Conservation (phyloP, 2,329 filamentous ascomycete genomes). For the Didymella arachidicola region DNA sequence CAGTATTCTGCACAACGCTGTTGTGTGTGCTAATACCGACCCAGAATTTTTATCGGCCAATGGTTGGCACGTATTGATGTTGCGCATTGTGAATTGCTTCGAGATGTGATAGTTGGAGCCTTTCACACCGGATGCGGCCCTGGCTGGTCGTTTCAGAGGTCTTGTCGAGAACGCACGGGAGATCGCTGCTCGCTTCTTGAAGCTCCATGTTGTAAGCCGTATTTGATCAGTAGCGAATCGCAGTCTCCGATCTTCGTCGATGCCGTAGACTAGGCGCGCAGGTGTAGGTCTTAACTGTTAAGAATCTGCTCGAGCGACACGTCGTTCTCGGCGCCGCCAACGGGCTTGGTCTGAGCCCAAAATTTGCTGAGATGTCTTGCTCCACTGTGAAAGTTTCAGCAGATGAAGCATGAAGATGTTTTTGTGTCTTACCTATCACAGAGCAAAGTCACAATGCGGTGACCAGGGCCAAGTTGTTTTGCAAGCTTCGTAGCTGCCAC, state of each 20-base stretch:
- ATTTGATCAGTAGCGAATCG: background rate
- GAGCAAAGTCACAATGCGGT: constrained; percentile 78
- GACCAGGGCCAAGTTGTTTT: constrained; percentile 67
- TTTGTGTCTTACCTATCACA: constrained; percentile 65
- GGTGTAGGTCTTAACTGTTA: constrained; percentile 43
- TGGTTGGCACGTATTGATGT: constrained; percentile 10
- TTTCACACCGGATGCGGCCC: constrained; percentile 20
- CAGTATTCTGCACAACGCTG: constrained; percentile 26
- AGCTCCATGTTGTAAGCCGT: background rate
- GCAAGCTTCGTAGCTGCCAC: constrained; percentile 77
- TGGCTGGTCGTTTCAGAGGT: constrained; percentile 13
- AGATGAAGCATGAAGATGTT: background rate
- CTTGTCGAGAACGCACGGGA: constrained; percentile 4
- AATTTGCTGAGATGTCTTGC: constrained; percentile 84
- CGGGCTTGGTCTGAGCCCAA: constrained; percentile 75
- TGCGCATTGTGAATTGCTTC: constrained; percentile 19
- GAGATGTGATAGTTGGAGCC: constrained; percentile 18
- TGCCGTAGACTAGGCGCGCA: background rate
- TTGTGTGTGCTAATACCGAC: constrained; percentile 1
- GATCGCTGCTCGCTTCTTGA: background rate
- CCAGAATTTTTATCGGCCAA: background rate
- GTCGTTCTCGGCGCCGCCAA: constrained; percentile 61
- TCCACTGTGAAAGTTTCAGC: constrained; percentile 55
- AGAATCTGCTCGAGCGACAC: constrained; percentile 65
- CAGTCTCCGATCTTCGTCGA: background rate